These are phyloP conservation scores for Vigna trinervia DNA, from an alignment of 306 rosid species.

Conservation along the genomic window DNA sequence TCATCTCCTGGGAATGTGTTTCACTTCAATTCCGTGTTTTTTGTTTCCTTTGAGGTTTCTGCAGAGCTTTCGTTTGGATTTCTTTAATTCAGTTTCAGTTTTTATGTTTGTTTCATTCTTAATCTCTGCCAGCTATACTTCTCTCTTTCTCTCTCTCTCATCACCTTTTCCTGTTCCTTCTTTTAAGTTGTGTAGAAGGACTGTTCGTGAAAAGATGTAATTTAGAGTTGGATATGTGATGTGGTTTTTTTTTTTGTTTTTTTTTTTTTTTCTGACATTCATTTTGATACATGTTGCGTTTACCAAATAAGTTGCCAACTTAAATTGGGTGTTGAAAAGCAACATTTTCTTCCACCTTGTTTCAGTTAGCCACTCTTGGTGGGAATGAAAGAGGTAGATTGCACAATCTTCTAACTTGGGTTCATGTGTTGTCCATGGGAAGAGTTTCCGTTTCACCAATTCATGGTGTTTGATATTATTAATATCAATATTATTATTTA, in stretches of 20 bases:
- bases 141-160: not conserved
- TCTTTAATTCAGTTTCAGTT: slow-evolving; percentile 8
- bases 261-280: slow-evolving; percentile 40
- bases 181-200: not conserved
- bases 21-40: slow-evolving; percentile 23
- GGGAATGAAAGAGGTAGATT: slow-evolving; percentile 25
- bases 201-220: not conserved
- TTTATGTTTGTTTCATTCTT: not conserved
- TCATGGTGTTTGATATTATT: not conserved
- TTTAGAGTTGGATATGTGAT: slow-evolving; percentile 44
- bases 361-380: slow-evolving; percentile 40
- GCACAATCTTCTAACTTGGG: slow-evolving; percentile 43
- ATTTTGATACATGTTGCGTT: slow-evolving; percentile 47
- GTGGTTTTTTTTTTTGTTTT: slow-evolving; percentile 4
- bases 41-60: not conserved
- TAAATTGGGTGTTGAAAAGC: slow-evolving; percentile 48
- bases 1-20: slow-evolving; percentile 41
- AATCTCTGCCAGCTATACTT: not conserved
- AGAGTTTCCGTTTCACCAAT: slow-evolving; percentile 39
- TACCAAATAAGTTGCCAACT: slow-evolving; percentile 46
- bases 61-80: slow-evolving; percentile 37
- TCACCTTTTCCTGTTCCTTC: not conserved
- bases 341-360: slow-evolving; percentile 42
- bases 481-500: not conserved
- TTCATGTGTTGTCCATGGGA: slow-evolving; percentile 52